Conservation (phyloP, 2,329 filamentous ascomycete species). For the Herpotrichia juniperi region DNA sequence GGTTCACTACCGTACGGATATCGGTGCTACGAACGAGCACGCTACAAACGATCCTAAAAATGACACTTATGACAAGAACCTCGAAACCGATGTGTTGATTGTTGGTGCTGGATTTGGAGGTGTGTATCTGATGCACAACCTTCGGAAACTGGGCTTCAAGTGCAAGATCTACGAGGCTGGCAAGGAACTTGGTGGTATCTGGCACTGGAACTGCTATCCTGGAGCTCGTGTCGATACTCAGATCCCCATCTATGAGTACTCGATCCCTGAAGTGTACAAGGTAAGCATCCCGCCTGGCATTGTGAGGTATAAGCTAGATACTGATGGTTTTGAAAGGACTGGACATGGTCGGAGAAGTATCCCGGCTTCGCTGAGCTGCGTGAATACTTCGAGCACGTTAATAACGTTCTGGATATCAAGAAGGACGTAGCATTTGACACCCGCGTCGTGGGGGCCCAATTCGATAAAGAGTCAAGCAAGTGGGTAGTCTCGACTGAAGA, state of each 20-base stretch:
- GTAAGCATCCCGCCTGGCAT: conserved; percentile 14
- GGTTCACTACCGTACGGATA: conserved; percentile 41
- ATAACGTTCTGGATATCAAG: conserved; percentile 60
- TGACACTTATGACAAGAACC: conserved; percentile 42
- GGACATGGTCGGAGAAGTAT: conserved; percentile 63
- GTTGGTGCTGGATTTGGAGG: conserved; percentile 51
- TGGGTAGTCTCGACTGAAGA: conserved; percentile 61
- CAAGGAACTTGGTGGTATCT: conserved; percentile 50
- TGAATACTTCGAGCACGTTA: conserved; percentile 65
- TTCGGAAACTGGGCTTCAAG: conserved; percentile 47
- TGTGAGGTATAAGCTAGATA: not conserved
- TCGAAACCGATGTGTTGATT: conserved; percentile 46
- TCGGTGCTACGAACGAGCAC: conserved; percentile 29
- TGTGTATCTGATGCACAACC: conserved; percentile 49
- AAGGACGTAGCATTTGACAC: conserved; percentile 65
- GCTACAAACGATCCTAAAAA: conserved; percentile 16
- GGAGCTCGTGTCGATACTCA: conserved; percentile 56
- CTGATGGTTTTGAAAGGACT: conserved; percentile 47
- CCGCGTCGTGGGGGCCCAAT: conserved; percentile 59
- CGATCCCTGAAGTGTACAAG: conserved; percentile 55
- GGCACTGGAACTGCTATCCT: conserved; percentile 54
- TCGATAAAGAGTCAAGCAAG: conserved; percentile 53
- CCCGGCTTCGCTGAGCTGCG: conserved; percentile 60
- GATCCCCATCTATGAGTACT: conserved; percentile 55
- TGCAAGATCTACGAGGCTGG: conserved; percentile 50